A percentile compares a stretch with the other conserved stretches of the same genome.
phyloP scores from a whole-genome alignment of 2,329 filamentous ascomycete genomes.

The Paecilomyces sp. region DNA sequence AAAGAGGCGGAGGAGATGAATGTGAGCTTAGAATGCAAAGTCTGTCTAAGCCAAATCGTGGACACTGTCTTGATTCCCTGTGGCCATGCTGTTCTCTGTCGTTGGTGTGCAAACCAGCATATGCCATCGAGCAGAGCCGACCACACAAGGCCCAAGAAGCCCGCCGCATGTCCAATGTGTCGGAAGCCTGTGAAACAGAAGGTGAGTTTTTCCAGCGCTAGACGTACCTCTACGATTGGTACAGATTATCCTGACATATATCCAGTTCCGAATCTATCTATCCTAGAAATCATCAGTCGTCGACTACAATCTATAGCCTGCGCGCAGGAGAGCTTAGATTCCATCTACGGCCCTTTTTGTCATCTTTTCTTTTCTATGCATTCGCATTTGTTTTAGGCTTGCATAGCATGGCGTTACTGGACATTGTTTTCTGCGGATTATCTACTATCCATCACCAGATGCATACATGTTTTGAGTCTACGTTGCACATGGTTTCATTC shows the following conservation, averaged over 20 bases:
- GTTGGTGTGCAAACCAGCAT: slow-evolving; percentile 48
- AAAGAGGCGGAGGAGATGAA: slow-evolving; percentile 44
- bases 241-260: background rate
- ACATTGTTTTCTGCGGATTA: background rate
- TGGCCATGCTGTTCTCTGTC: slow-evolving; percentile 49
- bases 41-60: slow-evolving; percentile 47
- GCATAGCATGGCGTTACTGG: slow-evolving; percentile 2
- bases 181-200: slow-evolving; percentile 18
- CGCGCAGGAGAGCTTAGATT: background rate
- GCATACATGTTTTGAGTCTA: background rate
- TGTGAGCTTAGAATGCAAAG: slow-evolving; percentile 44
- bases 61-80: slow-evolving; percentile 48
- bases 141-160: slow-evolving; percentile 9
- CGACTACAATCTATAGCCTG: background rate
- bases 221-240: background rate
- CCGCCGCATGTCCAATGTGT: slow-evolving; percentile 21
- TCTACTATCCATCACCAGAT: background rate
- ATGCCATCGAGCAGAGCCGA: slow-evolving; percentile 38
- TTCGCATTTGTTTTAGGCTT: background rate
- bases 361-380: background rate
- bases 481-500: background rate
- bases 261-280: slow-evolving; percentile 5
- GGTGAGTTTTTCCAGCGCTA: slow-evolving; percentile 10
- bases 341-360: background rate
- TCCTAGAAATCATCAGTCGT: background rate